These are phyloP conservation scores for Blastomyces silverae DNA, from an alignment of 2,329 filamentous ascomycete genomes.

Conservation along the genomic window DNA sequence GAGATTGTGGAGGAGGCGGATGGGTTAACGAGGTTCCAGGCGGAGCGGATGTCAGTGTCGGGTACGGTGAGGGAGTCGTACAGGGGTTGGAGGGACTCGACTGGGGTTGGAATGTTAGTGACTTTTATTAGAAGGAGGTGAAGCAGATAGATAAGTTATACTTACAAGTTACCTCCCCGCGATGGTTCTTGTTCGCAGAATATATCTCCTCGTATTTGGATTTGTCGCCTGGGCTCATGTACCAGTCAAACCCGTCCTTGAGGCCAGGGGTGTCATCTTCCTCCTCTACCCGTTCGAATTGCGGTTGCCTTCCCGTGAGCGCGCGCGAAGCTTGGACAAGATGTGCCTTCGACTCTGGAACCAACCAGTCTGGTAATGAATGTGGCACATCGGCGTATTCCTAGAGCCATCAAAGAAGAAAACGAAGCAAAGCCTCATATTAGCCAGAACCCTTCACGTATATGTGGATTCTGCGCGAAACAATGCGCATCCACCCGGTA, in stretches of 20 bases:
- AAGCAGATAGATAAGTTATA: conserved; percentile 19
- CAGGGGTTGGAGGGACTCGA: conserved; percentile 70
- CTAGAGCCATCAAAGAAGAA: conserved; percentile 39
- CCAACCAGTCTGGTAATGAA: conserved; percentile 86
- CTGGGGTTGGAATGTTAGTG: conserved; percentile 39
- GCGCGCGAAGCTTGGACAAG: conserved; percentile 77
- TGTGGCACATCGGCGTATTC: conserved; percentile 86
- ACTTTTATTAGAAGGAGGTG: neutral
- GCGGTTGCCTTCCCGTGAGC: conserved; percentile 67
- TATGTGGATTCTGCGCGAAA: neutral
- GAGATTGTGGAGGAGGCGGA: conserved; percentile 74
- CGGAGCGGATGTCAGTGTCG: conserved; percentile 74
- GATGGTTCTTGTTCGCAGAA: conserved; percentile 77
- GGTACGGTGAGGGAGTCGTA: conserved; percentile 65
- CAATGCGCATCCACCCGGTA: neutral
- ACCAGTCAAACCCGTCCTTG: conserved; percentile 98
- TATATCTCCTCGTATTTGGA: conserved; percentile 97
- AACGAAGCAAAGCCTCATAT: neutral
- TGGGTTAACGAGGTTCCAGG: conserved; percentile 97
- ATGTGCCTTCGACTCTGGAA: conserved; percentile 90
- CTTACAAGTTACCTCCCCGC: conserved; percentile 75
- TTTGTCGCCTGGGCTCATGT: conserved; percentile 90
- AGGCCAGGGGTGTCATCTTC: conserved; percentile 74
- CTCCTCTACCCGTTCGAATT: conserved; percentile 76
- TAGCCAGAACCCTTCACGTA: neutral